Percentiles rank a stretch among this genome's conserved stretches.
phyloP scores from a whole-genome alignment of 2,329 filamentous ascomycete genomes.

The Aspergillus ruber region DNA sequence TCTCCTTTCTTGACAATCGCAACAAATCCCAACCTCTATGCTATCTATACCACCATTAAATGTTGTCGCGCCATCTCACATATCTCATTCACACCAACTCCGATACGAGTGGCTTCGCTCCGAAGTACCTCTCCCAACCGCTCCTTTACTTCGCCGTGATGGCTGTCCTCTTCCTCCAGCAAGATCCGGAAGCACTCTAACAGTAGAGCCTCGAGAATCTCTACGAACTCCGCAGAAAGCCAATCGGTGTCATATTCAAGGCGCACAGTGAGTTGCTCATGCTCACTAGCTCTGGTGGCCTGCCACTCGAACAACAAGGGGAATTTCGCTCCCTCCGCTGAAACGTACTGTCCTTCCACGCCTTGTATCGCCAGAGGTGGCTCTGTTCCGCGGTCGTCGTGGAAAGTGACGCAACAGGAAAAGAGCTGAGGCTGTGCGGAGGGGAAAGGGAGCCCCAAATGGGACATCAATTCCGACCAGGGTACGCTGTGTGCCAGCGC shows the following conservation, averaged over 20 bases:
- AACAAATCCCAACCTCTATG: not conserved
- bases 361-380: constrained; percentile 5
- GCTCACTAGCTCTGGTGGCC: not conserved
- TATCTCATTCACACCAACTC: not conserved
- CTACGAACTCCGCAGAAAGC: constrained; percentile 27
- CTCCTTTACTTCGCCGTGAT: not conserved
- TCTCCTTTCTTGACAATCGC: not conserved
- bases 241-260: not conserved
- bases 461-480: constrained; percentile 23
- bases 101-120: not conserved
- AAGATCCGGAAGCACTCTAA: not conserved
- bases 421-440: constrained; percentile 8
- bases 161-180: not conserved
- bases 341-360: constrained; percentile 4
- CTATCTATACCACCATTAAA: not conserved
- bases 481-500: constrained; percentile 24
- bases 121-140: not conserved
- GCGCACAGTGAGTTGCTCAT: not conserved
- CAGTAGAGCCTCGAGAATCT: not conserved
- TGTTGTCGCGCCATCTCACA: not conserved
- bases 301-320: constrained; percentile 16
- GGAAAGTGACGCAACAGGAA: constrained; percentile 20
- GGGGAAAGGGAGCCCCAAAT: constrained; percentile 7
- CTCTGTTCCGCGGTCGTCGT: constrained; percentile 6
- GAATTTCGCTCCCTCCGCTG: constrained; percentile 18